These are phyloP conservation scores for Ziziphus jujuba DNA, from an alignment of 306 rosid species.

Conservation along the genomic window DNA sequence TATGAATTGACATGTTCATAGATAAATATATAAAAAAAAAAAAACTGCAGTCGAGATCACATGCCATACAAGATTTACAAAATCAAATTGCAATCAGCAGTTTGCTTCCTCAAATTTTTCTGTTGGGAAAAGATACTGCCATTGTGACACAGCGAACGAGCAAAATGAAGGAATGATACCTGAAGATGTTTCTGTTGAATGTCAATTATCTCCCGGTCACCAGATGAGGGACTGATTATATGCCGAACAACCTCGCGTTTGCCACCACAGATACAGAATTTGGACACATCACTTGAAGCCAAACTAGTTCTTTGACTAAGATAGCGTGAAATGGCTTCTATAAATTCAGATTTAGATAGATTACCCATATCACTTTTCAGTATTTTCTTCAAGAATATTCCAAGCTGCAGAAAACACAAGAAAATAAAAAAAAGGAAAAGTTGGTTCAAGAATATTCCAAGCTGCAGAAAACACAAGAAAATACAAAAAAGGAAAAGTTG, in stretches of 20 bases:
- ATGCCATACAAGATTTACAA: too few relatives aligned
- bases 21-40: background rate
- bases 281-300: slow-evolving; percentile 65
- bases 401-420: slow-evolving; percentile 55
- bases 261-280: slow-evolving; percentile 74
- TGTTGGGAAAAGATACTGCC: too few relatives aligned
- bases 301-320: slow-evolving; percentile 63
- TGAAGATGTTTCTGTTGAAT: slow-evolving; percentile 70
- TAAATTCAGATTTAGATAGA: slow-evolving; percentile 62
- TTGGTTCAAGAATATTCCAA: slow-evolving; percentile 67
- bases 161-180: slow-evolving; percentile 36
- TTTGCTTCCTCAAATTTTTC: too few relatives aligned
- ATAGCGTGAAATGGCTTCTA: slow-evolving; percentile 61
- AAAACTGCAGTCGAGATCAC: background rate
- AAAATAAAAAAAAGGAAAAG: slow-evolving; percentile 7
- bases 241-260: slow-evolving; percentile 39
- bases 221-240: slow-evolving; percentile 30
- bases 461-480: slow-evolving; percentile 43
- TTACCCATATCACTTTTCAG: slow-evolving; percentile 50
- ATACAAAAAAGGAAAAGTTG: background rate
- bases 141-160: too few relatives aligned
- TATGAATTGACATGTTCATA: background rate
- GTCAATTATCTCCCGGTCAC: slow-evolving; percentile 45
- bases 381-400: slow-evolving; percentile 74
- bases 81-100: too few relatives aligned